Conservation (phyloP, 345 rosid genomes). For the Arabidopsis thaliana region TAIR10.1 NC_003074.8:839001-839500, state of each 20-base stretch:
- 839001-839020: conserved; percentile 83
- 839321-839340: no score
- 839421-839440: not conserved
- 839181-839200: conserved; percentile 2
- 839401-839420: conserved; percentile 5
- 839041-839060: conserved; percentile 69
- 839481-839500: not conserved
- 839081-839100: conserved; percentile 58
- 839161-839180: not conserved
- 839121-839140: not conserved
- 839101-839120: not conserved
- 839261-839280: no score
- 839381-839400: conserved; percentile 9
- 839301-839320: no score
- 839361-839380: not conserved
- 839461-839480: not conserved
- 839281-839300: no score
- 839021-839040: conserved; percentile 73
- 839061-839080: conserved; percentile 74
- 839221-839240: no score
- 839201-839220: conserved; percentile 16
- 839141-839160: not conserved
- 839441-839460: not conserved
- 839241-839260: no score
- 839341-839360: no score